Base-by-base conservation (phyloP, 1,139 yeast genomes). In the Scheffersomyces quercinus region DNA sequence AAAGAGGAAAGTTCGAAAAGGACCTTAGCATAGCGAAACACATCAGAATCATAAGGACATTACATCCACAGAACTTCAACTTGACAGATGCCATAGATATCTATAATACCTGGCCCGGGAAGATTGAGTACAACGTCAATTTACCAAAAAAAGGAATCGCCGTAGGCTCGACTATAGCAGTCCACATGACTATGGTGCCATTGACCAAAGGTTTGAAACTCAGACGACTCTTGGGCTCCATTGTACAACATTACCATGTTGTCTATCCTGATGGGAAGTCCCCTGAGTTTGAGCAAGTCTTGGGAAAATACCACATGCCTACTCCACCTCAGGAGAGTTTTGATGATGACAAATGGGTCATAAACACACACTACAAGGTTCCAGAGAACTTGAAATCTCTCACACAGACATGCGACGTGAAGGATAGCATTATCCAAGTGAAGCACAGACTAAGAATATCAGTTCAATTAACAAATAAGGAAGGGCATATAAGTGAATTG, bases 401-500 rank as follows among this genome's bases (percentile, higher is more conserved):
- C 32, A 80, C 85, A 2, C 91, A 81, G 49, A 79, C 82, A 43
- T 80, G 86, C 58, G 73, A 73, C 13, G 62, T 81, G 36, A 71
- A 72, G 41, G 65, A 72, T 39, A 75, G 73, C 24, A 58, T 79
- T 43, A 68, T 83, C 40, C 75, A 72, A 46, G 85, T 83, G 5
- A 76, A 81, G 45, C 91, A 85, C 59, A 74, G 85, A 52, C 57
- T 85, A 37, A 75, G 84, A 46, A 65, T 84, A 15, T 73, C 73
- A 3, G 74, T 85, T 24, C 79, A 78, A 42, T 60, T 85, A 37
- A 67, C 75, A 28, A 85, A 84, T 55, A 69, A 79, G 2, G 82
- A 77, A 48, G 88, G 88, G 1, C 87, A 82, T 55, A 70, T 78
- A 5, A 82, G 87, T 46, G 91, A 85, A 61, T 64, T 85, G 28